phyloP scores from a whole-genome alignment of 179 eudicot species.

The Silene noctiflora region DNA sequence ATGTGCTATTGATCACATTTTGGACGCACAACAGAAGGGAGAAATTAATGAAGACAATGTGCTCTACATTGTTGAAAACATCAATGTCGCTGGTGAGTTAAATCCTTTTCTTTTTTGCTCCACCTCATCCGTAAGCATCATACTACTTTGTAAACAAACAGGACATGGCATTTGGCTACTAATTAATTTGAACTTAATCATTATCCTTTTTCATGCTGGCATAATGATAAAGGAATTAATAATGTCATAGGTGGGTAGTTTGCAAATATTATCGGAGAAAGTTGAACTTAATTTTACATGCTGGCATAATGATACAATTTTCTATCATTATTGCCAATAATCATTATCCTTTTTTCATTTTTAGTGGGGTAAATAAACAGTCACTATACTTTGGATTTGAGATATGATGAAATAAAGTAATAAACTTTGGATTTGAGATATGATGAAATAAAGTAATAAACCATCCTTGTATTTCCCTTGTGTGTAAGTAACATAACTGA shows the following conservation, averaged over 20 bases:
- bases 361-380: too few relatives aligned
- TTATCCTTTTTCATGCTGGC: too few relatives aligned
- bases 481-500: neutral
- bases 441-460: too few relatives aligned
- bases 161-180: too few relatives aligned
- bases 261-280: neutral
- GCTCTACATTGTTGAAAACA: constrained; percentile 67
- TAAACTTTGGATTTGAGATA: too few relatives aligned
- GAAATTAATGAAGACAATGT: constrained; percentile 70
- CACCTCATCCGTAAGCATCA: neutral
- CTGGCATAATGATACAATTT: too few relatives aligned
- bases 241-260: neutral
- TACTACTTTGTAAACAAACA: neutral
- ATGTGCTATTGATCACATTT: constrained; percentile 63
- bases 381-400: too few relatives aligned
- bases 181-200: too few relatives aligned
- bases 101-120: neutral
- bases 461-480: neutral
- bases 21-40: constrained; percentile 62
- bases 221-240: neutral
- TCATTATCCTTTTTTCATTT: too few relatives aligned
- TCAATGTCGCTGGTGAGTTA: constrained; percentile 46
- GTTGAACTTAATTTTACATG: too few relatives aligned
- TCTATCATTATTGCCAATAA: too few relatives aligned
- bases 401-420: too few relatives aligned